Evolutionary conservation across 495 filamentous ascomycete species (phyloP).

Genomic region (Penicillium paxilli): DNA sequence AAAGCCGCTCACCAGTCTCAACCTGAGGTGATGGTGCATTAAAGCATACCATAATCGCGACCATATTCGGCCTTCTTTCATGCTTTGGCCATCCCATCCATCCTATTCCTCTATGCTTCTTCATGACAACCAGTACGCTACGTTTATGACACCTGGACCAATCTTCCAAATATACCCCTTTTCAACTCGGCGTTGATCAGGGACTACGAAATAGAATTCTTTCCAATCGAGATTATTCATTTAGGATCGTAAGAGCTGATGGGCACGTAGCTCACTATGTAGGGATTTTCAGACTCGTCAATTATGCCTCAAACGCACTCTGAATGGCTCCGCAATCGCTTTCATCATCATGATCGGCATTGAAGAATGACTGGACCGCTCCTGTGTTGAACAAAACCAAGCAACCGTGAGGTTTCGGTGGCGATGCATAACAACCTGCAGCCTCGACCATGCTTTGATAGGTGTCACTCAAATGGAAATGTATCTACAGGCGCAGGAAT

Average conservation of each 20-base stretch:
- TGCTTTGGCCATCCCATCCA: constrained; percentile 4
- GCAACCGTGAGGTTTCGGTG: background rate
- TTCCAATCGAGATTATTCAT: constrained; percentile 2
- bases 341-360: background rate
- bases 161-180: constrained; percentile 8
- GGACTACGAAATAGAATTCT: constrained; percentile 33
- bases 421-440: background rate
- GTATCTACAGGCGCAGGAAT: background rate
- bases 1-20: constrained; percentile 41
- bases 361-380: constrained; percentile 3
- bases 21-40: constrained; percentile 56
- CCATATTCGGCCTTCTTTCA: background rate
- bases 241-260: background rate
- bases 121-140: constrained; percentile 32
- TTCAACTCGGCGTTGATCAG: constrained; percentile 21
- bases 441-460: background rate
- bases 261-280: background rate
- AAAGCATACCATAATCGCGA: constrained; percentile 5
- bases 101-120: constrained; percentile 5
- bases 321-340: background rate
- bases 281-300: background rate
- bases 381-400: background rate
- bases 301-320: background rate
- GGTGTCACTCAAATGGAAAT: background rate
- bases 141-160: constrained; percentile 33